Evolutionary conservation across 768 basidiomycete species (phyloP).

Genomic region (Podaxis sp.): DNA sequence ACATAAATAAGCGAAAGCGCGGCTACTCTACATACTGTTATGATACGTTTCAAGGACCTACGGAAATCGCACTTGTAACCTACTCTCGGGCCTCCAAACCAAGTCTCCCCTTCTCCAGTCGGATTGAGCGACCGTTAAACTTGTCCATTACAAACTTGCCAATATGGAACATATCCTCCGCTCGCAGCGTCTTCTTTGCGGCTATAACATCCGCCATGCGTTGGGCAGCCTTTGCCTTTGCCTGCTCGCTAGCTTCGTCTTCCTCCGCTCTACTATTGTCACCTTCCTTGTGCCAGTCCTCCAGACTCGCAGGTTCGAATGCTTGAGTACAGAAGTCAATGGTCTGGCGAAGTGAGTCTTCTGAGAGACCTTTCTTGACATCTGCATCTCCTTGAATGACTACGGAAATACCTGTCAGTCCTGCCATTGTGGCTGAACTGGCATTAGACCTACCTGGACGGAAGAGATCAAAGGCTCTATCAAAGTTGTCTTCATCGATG

Average conservation of each 20-base stretch:
- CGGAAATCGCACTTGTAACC: background rate
- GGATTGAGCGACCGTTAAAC: slow-evolving; percentile 18
- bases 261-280: slow-evolving; percentile 1
- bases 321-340: slow-evolving; percentile 22
- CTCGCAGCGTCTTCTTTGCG: slow-evolving; percentile 21
- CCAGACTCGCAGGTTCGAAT: slow-evolving; percentile 17
- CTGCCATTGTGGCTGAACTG: background rate
- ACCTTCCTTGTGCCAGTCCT: slow-evolving; percentile 15
- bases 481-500: slow-evolving; percentile 47
- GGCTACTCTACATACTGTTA: too few relatives aligned
- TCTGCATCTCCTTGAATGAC: slow-evolving; percentile 30
- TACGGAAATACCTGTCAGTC: background rate
- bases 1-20: too few relatives aligned
- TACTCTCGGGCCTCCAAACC: slow-evolving; percentile 15
- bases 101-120: slow-evolving; percentile 20
- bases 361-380: slow-evolving; percentile 17
- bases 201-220: slow-evolving; percentile 15
- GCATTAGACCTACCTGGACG: slow-evolving; percentile 28
- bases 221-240: slow-evolving; percentile 4
- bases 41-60: too few relatives aligned
- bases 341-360: slow-evolving; percentile 20
- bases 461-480: slow-evolving; percentile 45
- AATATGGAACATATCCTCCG: slow-evolving; percentile 21
- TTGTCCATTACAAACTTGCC: slow-evolving; percentile 21
- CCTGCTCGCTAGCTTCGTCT: background rate